Conservation (phyloP, 148 eudicot species). For the Nepenthes mirabilis region DNA sequence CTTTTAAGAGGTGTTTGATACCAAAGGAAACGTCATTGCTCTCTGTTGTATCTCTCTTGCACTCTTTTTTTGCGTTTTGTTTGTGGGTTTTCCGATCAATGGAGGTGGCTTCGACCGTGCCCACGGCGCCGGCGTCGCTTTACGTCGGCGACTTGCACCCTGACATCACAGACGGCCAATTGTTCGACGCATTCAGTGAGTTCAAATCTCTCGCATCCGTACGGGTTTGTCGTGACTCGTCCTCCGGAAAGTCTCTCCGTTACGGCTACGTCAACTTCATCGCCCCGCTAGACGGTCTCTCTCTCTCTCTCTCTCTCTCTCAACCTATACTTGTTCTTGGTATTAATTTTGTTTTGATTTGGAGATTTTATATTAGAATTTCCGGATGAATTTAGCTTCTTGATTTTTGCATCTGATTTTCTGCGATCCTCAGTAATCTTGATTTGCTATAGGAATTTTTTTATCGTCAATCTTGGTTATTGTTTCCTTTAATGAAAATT, state of each 20-base stretch:
- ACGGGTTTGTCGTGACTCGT: constrained; percentile 65
- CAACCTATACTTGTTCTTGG: neutral
- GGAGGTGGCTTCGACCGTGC: neutral
- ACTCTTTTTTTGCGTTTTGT: neutral
- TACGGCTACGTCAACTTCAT: constrained; percentile 71
- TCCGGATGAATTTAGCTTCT: neutral
- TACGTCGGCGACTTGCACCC: constrained; percentile 72
- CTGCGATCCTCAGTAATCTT: no score
- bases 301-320: neutral
- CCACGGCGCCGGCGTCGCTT: constrained; percentile 29
- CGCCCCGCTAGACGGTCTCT: constrained; percentile 52
- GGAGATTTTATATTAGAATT: neutral
- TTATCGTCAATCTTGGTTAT: no score
- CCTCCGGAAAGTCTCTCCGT: constrained; percentile 54
- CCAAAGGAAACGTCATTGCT: constrained; percentile 14
- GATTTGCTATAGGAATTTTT: no score
- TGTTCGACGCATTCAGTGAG: constrained; percentile 48
- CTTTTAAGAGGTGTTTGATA: neutral
- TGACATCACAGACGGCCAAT: constrained; percentile 35
- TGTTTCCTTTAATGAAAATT: no score
- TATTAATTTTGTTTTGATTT: neutral
- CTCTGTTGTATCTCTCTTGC: neutral
- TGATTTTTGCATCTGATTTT: no score
- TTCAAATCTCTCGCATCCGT: constrained; percentile 49
- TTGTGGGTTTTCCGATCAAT: neutral